Base-by-base conservation (phyloP, 106 monocot species). In the Apostasia ramifera region DNA sequence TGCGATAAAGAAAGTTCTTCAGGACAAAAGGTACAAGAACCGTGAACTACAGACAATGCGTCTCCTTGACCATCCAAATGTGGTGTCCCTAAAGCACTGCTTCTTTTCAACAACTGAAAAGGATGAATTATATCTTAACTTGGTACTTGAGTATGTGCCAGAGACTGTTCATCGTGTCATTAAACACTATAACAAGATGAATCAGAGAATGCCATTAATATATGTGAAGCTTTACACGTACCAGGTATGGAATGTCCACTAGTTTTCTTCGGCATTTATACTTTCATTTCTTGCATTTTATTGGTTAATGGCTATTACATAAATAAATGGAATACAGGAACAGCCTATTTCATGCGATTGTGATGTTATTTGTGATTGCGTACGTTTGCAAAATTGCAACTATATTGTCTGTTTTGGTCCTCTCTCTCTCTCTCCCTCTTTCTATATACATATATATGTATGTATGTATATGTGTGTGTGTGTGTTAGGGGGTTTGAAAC, bases 31-130 rank as follows among this genome's bases (percentile, higher is more conserved):
- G 50, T 75, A 75, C 67, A 75, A 75, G 52, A 75, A 75, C 57
- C 67, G 75, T 43, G 75, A 75, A 60, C 68, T 75, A 53, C 75
- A 75, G 66, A 75, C 75, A 7, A 75, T 75, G 75, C 68, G 75
- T 42, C 75, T 75, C 69, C 75, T 75, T 71, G 84, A 85, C 61
- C 84, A 85, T 65, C 84, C 84, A 74, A 81, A 85, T 78, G 74
- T 85, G 6, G 81, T 85, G 40, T 70, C 77, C 63, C 48, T 85
- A 56, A 85, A 81, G 55, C 84, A 85, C 55, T 85, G 84, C 6
- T 85, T 85, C 66, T 85, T 85, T 68, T 85, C 84, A 62, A 85
- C 84, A 1, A 85, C 84, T 1, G 84, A 85, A 53, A 85, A 85
- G 66, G 84, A 85, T 68, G 84, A 85, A 38, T 71, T 85, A 2